Evolutionary conservation across 768 basidiomycete genomes (phyloP).

Genomic region (Mycena indigotica): DNA sequence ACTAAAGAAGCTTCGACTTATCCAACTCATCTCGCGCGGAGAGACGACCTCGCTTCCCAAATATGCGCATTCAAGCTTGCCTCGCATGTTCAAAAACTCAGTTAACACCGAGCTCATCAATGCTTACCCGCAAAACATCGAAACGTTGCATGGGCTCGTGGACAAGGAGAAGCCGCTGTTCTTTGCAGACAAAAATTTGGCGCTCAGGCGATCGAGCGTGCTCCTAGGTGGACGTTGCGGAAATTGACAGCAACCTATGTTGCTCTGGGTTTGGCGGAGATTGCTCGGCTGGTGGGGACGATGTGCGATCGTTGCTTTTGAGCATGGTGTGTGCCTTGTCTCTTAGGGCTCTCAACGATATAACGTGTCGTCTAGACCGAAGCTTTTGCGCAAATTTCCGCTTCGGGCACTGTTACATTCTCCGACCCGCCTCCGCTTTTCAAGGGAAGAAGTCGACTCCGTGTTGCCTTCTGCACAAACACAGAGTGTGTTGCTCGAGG

Average conservation of each 20-base stretch:
- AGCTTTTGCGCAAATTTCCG: slow-evolving; percentile 63
- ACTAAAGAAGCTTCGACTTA: slow-evolving; percentile 77
- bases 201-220: slow-evolving; percentile 72
- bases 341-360: too few species aligned
- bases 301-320: slow-evolving; percentile 60
- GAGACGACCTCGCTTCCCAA: slow-evolving; percentile 71
- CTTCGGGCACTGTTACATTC: slow-evolving; percentile 74
- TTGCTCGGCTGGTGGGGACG: slow-evolving; percentile 57
- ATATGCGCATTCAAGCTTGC: slow-evolving; percentile 64
- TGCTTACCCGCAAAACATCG: slow-evolving; percentile 62
- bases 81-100: slow-evolving; percentile 64
- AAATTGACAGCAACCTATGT: slow-evolving; percentile 83
- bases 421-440: slow-evolving; percentile 61
- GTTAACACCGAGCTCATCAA: slow-evolving; percentile 66
- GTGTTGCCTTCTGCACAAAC: slow-evolving; percentile 57
- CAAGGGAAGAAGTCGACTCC: slow-evolving; percentile 61
- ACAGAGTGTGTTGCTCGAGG: slow-evolving; percentile 50
- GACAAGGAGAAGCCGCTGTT: slow-evolving; percentile 62
- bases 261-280: slow-evolving; percentile 73
- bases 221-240: slow-evolving; percentile 77
- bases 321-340: slow-evolving; percentile 62
- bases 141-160: slow-evolving; percentile 45
- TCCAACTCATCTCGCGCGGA: slow-evolving; percentile 78
- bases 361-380: slow-evolving; percentile 61
- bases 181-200: slow-evolving; percentile 64